Conservation (phyloP, 2,329 filamentous ascomycete species). For the Trichoderma sp. region DNA sequence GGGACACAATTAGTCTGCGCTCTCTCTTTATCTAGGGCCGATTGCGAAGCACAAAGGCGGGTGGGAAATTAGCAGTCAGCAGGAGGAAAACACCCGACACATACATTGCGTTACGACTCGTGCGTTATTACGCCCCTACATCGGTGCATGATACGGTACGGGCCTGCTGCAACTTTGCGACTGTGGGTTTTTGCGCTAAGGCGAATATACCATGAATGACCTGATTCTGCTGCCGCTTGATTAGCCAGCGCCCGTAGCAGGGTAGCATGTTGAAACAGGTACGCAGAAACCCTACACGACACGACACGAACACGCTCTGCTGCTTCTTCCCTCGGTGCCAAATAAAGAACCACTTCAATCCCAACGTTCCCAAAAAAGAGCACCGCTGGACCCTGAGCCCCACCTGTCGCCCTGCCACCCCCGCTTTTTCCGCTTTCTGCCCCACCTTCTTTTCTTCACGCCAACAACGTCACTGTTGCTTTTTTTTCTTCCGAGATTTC, state of each 20-base stretch:
- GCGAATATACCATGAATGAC: neutral
- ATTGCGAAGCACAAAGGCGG: neutral
- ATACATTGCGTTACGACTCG: neutral
- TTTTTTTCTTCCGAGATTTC: constrained; percentile 11
- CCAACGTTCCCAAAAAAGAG: neutral
- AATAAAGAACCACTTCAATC: neutral
- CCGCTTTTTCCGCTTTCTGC: neutral
- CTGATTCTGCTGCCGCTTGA: constrained; percentile 15
- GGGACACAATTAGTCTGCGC: neutral
- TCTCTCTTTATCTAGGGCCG: constrained; percentile 7
- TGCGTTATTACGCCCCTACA: too few species aligned
- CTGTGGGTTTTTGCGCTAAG: constrained; percentile 2
- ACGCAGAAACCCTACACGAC: neutral
- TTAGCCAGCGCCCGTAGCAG: neutral
- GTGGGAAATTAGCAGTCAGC: neutral
- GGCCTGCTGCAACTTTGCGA: neutral
- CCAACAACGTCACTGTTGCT: neutral
- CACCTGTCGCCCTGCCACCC: neutral
- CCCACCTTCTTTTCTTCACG: neutral
- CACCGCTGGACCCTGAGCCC: neutral
- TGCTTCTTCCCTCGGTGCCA: neutral
- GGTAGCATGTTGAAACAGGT: neutral
- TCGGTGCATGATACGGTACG: constrained; percentile 10
- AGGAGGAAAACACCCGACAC: neutral
- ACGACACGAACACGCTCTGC: neutral